These are phyloP conservation scores for Microdochium trichocladiopsis DNA, from an alignment of 2,329 filamentous ascomycete genomes.

Conservation along the genomic window DNA sequence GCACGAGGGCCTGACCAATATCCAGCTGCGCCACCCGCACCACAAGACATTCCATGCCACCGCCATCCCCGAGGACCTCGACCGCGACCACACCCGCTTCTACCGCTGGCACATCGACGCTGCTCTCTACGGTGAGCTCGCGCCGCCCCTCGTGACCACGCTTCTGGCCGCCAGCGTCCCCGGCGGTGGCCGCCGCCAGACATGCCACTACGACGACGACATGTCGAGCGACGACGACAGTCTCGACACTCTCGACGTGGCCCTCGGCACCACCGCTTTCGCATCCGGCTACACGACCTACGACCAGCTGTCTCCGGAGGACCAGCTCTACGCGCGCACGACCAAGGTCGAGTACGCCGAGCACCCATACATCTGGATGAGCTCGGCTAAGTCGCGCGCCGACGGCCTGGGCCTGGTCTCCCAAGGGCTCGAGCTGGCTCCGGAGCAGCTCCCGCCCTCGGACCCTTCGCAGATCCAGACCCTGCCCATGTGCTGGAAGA, in stretches of 20 bases:
- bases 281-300: conserved; percentile 66
- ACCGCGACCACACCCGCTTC: conserved; percentile 47
- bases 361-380: conserved; percentile 82
- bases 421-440: conserved; percentile 54
- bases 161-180: conserved; percentile 70
- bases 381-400: conserved; percentile 54
- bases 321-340: conserved; percentile 60
- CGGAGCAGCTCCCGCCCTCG: conserved; percentile 55
- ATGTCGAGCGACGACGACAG: conserved; percentile 18
- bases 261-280: conserved; percentile 72
- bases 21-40: conserved; percentile 67
- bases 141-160: conserved; percentile 64
- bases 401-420: conserved; percentile 67
- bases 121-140: conserved; percentile 63
- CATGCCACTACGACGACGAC: conserved; percentile 66
- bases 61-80: conserved; percentile 46
- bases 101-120: conserved; percentile 80
- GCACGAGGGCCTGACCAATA: conserved; percentile 64
- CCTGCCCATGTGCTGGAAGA: conserved; percentile 72
- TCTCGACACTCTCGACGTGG: conserved; percentile 57
- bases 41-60: conserved; percentile 70
- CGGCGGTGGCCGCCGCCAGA: conserved; percentile 51
- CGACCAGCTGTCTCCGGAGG: conserved; percentile 54
- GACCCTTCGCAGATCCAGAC: conserved; percentile 62
- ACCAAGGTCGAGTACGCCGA: conserved; percentile 69